Conservation (phyloP, 805 yeast species). For the Lipomyces spencermartinsiae region DNA sequence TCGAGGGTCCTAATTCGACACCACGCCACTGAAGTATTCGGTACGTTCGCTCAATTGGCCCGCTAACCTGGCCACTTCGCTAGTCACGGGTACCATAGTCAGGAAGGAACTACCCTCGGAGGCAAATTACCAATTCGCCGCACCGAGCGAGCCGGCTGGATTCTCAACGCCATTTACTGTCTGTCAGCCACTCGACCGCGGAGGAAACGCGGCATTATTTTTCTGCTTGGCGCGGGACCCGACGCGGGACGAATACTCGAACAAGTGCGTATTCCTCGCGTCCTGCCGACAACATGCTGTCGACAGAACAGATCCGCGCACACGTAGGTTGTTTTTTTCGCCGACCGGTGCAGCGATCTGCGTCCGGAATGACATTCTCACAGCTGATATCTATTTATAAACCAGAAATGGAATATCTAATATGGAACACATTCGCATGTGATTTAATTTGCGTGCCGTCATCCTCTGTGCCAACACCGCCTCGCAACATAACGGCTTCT, state of each 20-base stretch:
- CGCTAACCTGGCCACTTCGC: neutral
- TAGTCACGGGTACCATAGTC: no score
- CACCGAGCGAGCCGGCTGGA: conserved; percentile 8
- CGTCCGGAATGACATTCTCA: neutral
- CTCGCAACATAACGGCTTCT: no score
- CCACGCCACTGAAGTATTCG: conserved; percentile 1
- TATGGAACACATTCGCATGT: no score
- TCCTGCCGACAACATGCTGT: no score
- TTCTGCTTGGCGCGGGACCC: no score
- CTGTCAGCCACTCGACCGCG: conserved; percentile 1
- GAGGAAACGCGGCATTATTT: no score
- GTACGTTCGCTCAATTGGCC: neutral
- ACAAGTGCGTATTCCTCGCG: neutral
- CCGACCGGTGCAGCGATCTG: neutral
- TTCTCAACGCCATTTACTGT: neutral
- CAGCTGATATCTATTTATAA: neutral
- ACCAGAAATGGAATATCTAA: no score
- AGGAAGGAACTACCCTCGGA: neutral
- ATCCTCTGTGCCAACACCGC: no score
- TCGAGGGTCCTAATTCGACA: neutral
- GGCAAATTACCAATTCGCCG: neutral
- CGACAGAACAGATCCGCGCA: no score
- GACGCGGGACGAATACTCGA: no score
- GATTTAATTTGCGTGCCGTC: neutral
- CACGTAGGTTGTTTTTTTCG: no score